These are phyloP conservation scores for Alternaria solani DNA, from an alignment of 2,329 filamentous ascomycete species.

Conservation along the genomic window DNA sequence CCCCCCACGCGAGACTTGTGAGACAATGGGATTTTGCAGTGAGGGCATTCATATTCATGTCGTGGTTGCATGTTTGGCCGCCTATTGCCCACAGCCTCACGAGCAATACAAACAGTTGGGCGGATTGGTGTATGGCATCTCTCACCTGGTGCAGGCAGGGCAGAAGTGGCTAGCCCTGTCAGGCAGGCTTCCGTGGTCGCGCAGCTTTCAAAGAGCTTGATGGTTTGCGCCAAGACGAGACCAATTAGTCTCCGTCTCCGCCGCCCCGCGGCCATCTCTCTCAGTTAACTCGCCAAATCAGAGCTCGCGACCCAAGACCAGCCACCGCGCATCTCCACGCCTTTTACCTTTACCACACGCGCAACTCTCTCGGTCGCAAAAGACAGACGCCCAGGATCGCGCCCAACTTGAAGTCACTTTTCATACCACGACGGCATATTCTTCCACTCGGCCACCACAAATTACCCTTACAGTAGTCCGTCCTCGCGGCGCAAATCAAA, in stretches of 20 bases:
- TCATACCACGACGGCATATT: background rate
- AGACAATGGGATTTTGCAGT: background rate
- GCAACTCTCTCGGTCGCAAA: conserved; percentile 20
- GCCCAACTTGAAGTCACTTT: background rate
- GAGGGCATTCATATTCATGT: background rate
- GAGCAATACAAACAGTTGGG: background rate
- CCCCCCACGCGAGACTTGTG: conserved; percentile 6
- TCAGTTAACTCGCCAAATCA: conserved; percentile 28
- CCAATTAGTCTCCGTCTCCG: conserved; percentile 16
- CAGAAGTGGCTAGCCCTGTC: conserved; percentile 8
- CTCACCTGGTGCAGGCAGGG: background rate
- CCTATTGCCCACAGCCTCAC: background rate
- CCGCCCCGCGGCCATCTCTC: conserved; percentile 20
- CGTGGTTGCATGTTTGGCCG: background rate
- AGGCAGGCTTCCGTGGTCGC: conserved; percentile 6
- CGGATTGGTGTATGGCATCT: background rate
- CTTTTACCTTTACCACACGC: conserved; percentile 23
- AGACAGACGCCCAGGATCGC: conserved; percentile 3
- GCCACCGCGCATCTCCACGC: conserved; percentile 27
- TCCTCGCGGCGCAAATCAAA: conserved; percentile 15
- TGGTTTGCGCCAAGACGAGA: conserved; percentile 26
- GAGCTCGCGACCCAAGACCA: conserved; percentile 30
- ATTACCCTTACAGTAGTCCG: background rate
- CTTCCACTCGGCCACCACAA: background rate
- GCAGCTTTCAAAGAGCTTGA: conserved; percentile 15